Conservation (phyloP, 1,284 basidiomycete species). For the Schizophyllum amplum region DNA sequence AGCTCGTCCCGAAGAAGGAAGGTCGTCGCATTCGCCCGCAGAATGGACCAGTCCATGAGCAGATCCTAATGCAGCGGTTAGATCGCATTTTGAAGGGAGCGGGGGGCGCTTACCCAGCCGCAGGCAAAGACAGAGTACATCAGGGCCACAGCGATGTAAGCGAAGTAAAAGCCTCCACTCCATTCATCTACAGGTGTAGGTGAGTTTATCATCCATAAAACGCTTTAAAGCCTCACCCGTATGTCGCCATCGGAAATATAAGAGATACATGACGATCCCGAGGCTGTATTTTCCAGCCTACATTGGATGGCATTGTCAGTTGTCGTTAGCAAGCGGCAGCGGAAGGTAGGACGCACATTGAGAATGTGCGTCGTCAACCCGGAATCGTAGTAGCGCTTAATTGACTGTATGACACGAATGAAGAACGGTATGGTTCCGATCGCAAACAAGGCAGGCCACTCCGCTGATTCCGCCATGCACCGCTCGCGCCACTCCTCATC, state of each 20-base stretch:
- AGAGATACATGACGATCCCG: slow-evolving; percentile 55
- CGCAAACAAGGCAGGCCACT: slow-evolving; percentile 54
- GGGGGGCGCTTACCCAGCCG: background rate
- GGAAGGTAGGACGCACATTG: slow-evolving; percentile 45
- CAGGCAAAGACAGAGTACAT: background rate
- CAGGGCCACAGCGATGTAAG: background rate
- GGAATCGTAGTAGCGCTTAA: slow-evolving; percentile 82
- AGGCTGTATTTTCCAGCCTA: slow-evolving; percentile 79
- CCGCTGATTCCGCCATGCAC: slow-evolving; percentile 31
- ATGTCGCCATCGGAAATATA: slow-evolving; percentile 71
- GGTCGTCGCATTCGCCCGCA: slow-evolving; percentile 49
- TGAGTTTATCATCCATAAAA: slow-evolving; percentile 1
- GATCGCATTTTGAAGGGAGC: too few relatives aligned
- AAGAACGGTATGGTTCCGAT: slow-evolving; percentile 56
- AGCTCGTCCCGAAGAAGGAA: slow-evolving; percentile 72
- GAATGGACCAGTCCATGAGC: slow-evolving; percentile 78
- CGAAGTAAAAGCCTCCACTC: background rate
- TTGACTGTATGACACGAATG: slow-evolving; percentile 76
- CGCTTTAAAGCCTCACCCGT: slow-evolving; percentile 35
- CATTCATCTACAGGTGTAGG: background rate
- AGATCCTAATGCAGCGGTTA: slow-evolving; percentile 44
- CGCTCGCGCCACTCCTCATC: slow-evolving; percentile 32
- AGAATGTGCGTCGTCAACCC: slow-evolving; percentile 70
- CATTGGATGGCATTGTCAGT: too few relatives aligned
- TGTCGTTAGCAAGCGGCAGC: background rate